Percentiles rank a stretch among this genome's conserved stretches.
These are phyloP conservation scores for Saccharum hybrid DNA, from an alignment of 202 grass and related monocot genomes.

Conservation along the genomic window DNA sequence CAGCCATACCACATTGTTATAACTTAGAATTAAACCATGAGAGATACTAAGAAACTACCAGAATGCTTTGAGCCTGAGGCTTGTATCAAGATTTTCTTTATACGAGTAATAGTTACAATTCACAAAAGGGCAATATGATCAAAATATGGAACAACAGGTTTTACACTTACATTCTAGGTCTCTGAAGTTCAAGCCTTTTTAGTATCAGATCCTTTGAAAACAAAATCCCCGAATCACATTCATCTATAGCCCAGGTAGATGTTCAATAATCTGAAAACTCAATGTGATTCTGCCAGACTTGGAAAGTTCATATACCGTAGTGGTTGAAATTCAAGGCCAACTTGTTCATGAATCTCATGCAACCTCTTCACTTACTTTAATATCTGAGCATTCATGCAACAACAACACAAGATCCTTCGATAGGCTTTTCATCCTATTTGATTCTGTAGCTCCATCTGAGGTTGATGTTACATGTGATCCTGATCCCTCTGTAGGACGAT, in stretches of 20 bases:
- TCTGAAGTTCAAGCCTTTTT: not conserved
- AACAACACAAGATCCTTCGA: slow-evolving; percentile 53
- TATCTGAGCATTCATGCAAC: slow-evolving; percentile 55
- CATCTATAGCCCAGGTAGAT: not conserved
- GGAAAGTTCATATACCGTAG: no score
- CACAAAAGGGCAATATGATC: not conserved
- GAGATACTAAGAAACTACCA: not conserved
- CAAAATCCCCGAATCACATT: not conserved
- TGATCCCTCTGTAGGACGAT: slow-evolving; percentile 27
- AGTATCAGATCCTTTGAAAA: not conserved
- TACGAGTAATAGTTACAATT: slow-evolving; percentile 4
- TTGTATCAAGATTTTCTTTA: not conserved
- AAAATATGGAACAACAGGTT: slow-evolving; percentile 9
- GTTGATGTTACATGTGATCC: slow-evolving; percentile 32
- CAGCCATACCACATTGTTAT: not conserved
- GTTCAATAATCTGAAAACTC: not conserved
- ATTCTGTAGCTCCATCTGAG: slow-evolving; percentile 28
- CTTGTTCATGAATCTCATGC: slow-evolving; percentile 41
- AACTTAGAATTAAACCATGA: not conserved
- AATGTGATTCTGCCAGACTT: not conserved
- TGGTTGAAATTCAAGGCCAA: not conserved
- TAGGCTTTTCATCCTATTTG: slow-evolving; percentile 49
- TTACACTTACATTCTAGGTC: slow-evolving; percentile 4
- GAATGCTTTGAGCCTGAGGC: not conserved
- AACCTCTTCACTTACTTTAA: slow-evolving; percentile 57